Base-by-base conservation (phyloP, 352 stramenopile genomes). In the Phytopythium montanum region DNA sequence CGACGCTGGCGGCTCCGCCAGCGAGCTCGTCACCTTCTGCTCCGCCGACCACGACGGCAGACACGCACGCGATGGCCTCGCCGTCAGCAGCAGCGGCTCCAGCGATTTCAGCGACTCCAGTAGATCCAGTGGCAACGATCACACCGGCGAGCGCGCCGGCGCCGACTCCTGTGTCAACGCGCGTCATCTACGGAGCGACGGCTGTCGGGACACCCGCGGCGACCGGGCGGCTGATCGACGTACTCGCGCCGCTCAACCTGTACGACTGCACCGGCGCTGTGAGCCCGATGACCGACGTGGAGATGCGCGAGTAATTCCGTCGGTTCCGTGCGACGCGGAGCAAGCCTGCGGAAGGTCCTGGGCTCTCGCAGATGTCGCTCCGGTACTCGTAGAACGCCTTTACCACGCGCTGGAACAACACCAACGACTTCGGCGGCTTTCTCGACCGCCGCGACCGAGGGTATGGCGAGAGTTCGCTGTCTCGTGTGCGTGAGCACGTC, bases 381-480 rank as follows among this genome's bases (percentile, higher is more conserved):
- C 61, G 58, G 25, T 21, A 31, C 1, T 60, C 54, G 54, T 68
- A 28, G 46, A 62, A 48, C 31, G 54, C 58, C 19, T 61, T 66
- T 16, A 60, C 60, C 54, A 18, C 10, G 23, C 31, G 28, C 10
- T 65, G 64, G 54, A 63, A 64, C 36, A 28, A 23, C 16, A 19
- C 10, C 9, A 3, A 25, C 2, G 42, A 49, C 42, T 49, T 49
- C 23, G 42, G 8, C 19, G 19, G 7, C 13, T 49, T 26, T 19
- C 19, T 49, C 9, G 19, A 28, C 9, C 42, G 28, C 19, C 42
- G 16, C 9, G 42, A 49, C 19, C 42, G 42, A 23, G 23, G 25
- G 6, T 19, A 21, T 12, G 13, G 42, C 23, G 42, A 49, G 19
- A 13, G 8, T 12, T 28, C 19, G 12, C 42, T 49, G 13, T 6